Evolutionary conservation across 2,329 filamentous ascomycete species (phyloP).

Genomic region (Cladosporium velox): DNA sequence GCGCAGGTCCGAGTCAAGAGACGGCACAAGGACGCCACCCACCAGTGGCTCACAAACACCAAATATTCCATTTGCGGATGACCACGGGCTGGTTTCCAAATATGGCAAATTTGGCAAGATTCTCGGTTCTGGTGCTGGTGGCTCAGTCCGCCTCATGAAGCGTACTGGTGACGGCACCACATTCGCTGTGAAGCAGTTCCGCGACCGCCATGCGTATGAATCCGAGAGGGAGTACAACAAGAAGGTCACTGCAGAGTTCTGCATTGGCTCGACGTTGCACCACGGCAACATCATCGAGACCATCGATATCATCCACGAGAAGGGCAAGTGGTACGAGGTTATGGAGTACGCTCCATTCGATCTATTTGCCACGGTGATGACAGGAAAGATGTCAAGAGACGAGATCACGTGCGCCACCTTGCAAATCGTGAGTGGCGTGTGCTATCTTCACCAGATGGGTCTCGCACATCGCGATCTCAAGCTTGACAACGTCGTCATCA

Average conservation of each 20-base stretch:
- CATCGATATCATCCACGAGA: conserved; percentile 92
- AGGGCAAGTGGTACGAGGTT: conserved; percentile 93
- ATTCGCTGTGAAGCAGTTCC: conserved; percentile 97
- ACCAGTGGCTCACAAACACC: conserved; percentile 38
- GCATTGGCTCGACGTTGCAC: conserved; percentile 92
- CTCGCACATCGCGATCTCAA: conserved; percentile 94
- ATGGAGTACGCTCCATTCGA: conserved; percentile 99
- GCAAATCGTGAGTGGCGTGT: conserved; percentile 91
- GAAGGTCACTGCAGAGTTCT: conserved; percentile 97
- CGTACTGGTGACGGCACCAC: conserved; percentile 87
- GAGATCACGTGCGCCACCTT: conserved; percentile 90
- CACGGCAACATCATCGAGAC: conserved; percentile 99
- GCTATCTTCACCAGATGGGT: conserved; percentile 92
- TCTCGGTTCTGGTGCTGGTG: conserved; percentile 88
- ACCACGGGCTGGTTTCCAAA: conserved; percentile 85
- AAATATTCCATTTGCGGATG: conserved; percentile 83
- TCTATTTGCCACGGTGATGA: conserved; percentile 98
- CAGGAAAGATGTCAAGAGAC: conserved; percentile 89
- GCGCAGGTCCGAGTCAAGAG: conserved; percentile 27
- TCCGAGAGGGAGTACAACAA: conserved; percentile 95
- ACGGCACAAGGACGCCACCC: conserved; percentile 33
- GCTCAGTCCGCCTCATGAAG: conserved; percentile 92
- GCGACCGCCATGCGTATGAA: conserved; percentile 88
- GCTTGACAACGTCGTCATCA: conserved; percentile 96
- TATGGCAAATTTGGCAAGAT: conserved; percentile 97